Evolutionary conservation across 805 yeast species (phyloP), one percentile per base, ranked within the genome.

Genomic region (Metschnikowia henanensis): DNA sequence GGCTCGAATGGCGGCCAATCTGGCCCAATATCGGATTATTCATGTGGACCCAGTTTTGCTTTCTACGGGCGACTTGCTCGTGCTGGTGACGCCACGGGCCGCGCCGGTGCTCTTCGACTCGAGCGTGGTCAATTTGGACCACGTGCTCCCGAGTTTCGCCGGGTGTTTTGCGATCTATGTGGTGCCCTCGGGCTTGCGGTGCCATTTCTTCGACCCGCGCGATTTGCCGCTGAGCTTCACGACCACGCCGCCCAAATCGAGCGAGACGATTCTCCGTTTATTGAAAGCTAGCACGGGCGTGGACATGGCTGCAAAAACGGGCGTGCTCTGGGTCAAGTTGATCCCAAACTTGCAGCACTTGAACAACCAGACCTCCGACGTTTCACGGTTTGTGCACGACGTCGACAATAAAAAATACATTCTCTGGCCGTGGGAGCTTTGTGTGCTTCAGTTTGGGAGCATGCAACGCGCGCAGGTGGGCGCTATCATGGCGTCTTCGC

Each of bases 381-480:
- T 86, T 2, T 69, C 89, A 10, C 69, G 72, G 19, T 85, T 77
- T 58, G 67, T 82, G 35, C 78, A 74, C 51, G 67, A 73, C 0
- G 80, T 79, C 3, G 72, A 69, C 23, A 77, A 76, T 50, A 70
- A 69, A 21, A 81, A 82, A 54, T 79, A 71, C 43, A 76, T 86
- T 2, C 62, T 80, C 34, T 87, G 95, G 95, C 95, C 95, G 0
- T 64, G 83, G 54, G 78, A 76, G 35, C 64, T 86, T 17, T 83
- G 91, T 54, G 68, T 78, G 44, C 66, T 79, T 4, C 94, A 86
- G 56, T 65, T 73, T 42, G 77, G 70, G 7, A 49, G 46, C 34
- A 42, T 46, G 21, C 47, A 52, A 28, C 25, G 15, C 19, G 6
- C 41, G 5, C 17, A 16, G 10, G 16, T 30, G 4, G 20, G 13